phyloP scores from a whole-genome alignment of 2,329 filamentous ascomycete genomes.

The Cladorrhinum sp. region DNA sequence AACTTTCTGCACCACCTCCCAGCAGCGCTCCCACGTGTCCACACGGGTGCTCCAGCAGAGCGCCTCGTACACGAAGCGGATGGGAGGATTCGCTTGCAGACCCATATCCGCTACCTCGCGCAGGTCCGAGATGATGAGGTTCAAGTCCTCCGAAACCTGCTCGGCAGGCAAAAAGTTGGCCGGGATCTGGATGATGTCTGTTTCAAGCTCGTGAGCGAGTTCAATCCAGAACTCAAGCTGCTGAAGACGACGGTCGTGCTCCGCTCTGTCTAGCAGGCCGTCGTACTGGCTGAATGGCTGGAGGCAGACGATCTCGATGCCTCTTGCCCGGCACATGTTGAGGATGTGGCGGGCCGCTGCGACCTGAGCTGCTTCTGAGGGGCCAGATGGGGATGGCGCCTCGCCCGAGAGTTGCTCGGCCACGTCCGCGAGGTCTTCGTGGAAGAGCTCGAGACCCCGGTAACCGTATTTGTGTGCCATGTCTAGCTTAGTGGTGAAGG shows the following conservation, averaged over 20 bases:
- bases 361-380: constrained; percentile 34
- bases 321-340: constrained; percentile 53
- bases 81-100: constrained; percentile 48
- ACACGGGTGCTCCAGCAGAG: constrained; percentile 69
- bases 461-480: constrained; percentile 64
- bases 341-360: constrained; percentile 57
- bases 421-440: constrained; percentile 68
- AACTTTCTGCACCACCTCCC: constrained; percentile 64
- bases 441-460: constrained; percentile 71
- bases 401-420: constrained; percentile 36
- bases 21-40: constrained; percentile 69
- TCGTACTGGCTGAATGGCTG: constrained; percentile 80
- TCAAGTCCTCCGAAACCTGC: constrained; percentile 44
- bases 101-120: constrained; percentile 66
- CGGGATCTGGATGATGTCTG: constrained; percentile 72
- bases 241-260: constrained; percentile 55
- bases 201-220: constrained; percentile 60
- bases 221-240: constrained; percentile 69
- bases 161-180: constrained; percentile 61
- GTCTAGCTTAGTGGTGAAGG: constrained; percentile 63
- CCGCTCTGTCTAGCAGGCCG: constrained; percentile 61
- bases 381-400: constrained; percentile 9
- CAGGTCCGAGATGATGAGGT: constrained; percentile 61
- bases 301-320: constrained; percentile 61
- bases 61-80: constrained; percentile 71